A percentile compares a stretch with the other conserved stretches of the same genome.
phyloP scores from a whole-genome alignment of 805 yeast genomes.

The Candida boidinii region DNA sequence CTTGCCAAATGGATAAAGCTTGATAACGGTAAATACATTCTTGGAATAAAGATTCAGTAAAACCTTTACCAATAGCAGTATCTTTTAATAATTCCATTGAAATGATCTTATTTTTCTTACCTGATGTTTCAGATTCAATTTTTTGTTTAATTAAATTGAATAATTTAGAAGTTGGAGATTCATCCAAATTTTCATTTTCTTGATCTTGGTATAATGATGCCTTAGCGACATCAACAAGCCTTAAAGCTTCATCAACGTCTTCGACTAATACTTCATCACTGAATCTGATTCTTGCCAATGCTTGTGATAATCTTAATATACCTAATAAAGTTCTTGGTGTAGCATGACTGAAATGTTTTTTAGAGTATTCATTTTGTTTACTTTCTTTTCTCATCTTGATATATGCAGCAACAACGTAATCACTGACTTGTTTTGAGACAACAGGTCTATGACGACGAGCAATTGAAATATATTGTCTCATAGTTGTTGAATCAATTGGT shows the following conservation, averaged over 20 bases:
- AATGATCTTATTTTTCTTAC: conserved; percentile 26
- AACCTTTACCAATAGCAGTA: conserved; percentile 72
- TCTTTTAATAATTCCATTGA: conserved; percentile 45
- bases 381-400: conserved; percentile 91
- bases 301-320: conserved; percentile 87
- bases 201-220: conserved; percentile 60
- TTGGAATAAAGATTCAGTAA: conserved; percentile 67
- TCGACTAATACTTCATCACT: conserved; percentile 58
- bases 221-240: conserved; percentile 82
- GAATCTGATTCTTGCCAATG: conserved; percentile 84
- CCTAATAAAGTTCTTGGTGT: conserved; percentile 94
- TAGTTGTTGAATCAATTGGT: conserved; percentile 70
- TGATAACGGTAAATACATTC: conserved; percentile 72
- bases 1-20: conserved; percentile 66
- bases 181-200: conserved; percentile 41
- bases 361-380: conserved; percentile 66
- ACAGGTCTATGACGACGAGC: conserved; percentile 84
- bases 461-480: conserved; percentile 80
- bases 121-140: conserved; percentile 15
- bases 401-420: conserved; percentile 77
- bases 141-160: conserved; percentile 57
- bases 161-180: conserved; percentile 60
- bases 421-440: conserved; percentile 76
- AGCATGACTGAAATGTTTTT: conserved; percentile 77
- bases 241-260: conserved; percentile 93